Evolutionary conservation across 1,284 basidiomycete species (phyloP).

Genomic region (Agroathelia rolfsii): DNA sequence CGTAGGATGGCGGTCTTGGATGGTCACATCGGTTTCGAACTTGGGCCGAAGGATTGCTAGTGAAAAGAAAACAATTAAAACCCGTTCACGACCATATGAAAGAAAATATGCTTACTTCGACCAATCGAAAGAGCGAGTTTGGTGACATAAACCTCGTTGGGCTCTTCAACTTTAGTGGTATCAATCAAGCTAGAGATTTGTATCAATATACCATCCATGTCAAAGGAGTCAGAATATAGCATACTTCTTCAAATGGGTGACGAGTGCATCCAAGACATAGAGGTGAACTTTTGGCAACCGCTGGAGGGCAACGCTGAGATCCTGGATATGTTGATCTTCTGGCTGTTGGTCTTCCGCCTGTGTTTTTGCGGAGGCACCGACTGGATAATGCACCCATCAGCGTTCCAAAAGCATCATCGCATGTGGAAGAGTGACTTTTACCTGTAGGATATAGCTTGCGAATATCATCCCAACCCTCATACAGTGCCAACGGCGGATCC

Average conservation of each 20-base stretch:
- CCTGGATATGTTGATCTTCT: conserved; percentile 53
- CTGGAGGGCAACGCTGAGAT: conserved; percentile 58
- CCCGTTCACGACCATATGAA: not conserved
- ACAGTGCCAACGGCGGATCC: conserved; percentile 72
- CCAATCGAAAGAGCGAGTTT: conserved; percentile 85
- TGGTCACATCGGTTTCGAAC: conserved; percentile 70
- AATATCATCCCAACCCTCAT: conserved; percentile 87
- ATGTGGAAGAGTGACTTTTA: conserved; percentile 14
- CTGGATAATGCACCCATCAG: conserved; percentile 7
- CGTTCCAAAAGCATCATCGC: conserved; percentile 5
- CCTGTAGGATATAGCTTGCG: conserved; percentile 71
- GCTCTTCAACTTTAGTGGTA: conserved; percentile 58
- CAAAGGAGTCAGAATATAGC: conserved; percentile 17
- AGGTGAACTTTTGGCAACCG: conserved; percentile 76
- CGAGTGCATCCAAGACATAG: conserved; percentile 70
- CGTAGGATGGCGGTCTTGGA: conserved; percentile 78
- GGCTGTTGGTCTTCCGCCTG: conserved; percentile 41
- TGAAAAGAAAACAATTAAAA: conserved; percentile 7
- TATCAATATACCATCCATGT: conserved; percentile 1
- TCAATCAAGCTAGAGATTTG: conserved; percentile 48
- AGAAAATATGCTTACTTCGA: conserved; percentile 48
- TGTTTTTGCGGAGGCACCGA: conserved; percentile 48
- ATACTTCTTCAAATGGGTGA: conserved; percentile 71
- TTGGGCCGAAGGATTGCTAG: conserved; percentile 77
- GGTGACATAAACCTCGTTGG: conserved; percentile 68